Evolutionary conservation across 768 basidiomycete species (phyloP), one percentile per base, ranked within the genome.

Genomic region (Mycena metata): DNA sequence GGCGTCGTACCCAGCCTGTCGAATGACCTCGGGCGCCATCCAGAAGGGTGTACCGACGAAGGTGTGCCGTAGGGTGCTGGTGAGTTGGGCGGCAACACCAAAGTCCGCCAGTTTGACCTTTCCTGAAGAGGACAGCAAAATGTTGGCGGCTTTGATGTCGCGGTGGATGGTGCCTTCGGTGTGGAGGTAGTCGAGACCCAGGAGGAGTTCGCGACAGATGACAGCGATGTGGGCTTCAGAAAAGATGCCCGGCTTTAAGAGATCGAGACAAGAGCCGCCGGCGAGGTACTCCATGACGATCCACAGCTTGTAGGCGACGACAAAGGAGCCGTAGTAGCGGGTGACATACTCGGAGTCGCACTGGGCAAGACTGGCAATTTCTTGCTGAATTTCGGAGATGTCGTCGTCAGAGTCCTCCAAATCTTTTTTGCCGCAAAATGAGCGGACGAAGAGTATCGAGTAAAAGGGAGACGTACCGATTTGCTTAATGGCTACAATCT

Each of bases 241-340:
- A 79, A 98, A 98, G 35, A 88, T 83, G 30, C 95, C 97, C 1
- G 95, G 88, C 80, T 97, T 98, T 73, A 99, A 88, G 61, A 99
- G 86, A 80, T 99, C 98, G 61, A 98, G 88, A 81, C 98, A 98
- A 30, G 96, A 98, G n/a, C 98, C 98, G 47, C 98, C 98, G 0
- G 96, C 96, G 60, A 99, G 91, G 80, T 95, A 99, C 80, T 99
- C 98, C 98, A 99, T 99, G 75, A 99, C 83, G 76, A 99, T 99
- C 98, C 98, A 99, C 24, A 99, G 85, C 80, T 98, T 97, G 85
- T 97, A 99, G 41, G 93, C 90, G 71, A 95, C 91, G 60, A 99
- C 95, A 79, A 99, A 99, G 54, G 95, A 96, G 50, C 96, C 96
- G 75, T 98, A 98, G 79, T 99, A 99, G 51, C 92, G 86, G 46